Conservation (phyloP, 371 early-diverging fungal genomes). For the Mucor plumbeus region DNA sequence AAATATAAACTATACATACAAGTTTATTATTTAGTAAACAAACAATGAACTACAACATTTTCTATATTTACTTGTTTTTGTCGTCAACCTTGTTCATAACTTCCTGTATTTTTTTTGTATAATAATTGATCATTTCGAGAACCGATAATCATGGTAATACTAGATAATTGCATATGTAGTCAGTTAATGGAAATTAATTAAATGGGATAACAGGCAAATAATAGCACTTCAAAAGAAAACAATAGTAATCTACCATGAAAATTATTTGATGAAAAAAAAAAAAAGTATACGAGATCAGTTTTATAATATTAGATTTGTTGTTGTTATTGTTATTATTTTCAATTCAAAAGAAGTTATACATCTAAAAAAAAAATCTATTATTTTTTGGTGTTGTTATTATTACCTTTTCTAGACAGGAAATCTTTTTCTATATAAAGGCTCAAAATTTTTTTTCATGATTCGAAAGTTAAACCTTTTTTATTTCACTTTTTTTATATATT, state of each 20-base stretch:
- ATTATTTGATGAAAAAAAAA: too few relatives aligned
- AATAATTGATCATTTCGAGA: neutral
- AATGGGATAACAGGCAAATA: neutral
- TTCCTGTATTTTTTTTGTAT: neutral
- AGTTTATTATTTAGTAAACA: neutral
- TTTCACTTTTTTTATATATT: neutral
- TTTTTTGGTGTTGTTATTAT: constrained; percentile 13
- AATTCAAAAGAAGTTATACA: neutral
- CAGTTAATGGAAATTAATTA: neutral
- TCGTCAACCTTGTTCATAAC: neutral
- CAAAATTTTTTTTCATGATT: constrained; percentile 14
- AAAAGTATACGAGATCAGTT: neutral
- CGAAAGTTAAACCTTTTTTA: neutral
- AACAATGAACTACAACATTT: constrained; percentile 5
- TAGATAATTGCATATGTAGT: neutral
- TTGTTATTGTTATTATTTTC: constrained; percentile 19
- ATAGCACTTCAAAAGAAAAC: neutral
- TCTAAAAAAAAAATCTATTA: constrained; percentile 10
- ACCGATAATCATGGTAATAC: neutral
- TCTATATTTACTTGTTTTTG: neutral
- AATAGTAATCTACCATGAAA: too few relatives aligned
- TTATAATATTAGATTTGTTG: neutral
- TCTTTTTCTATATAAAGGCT: constrained; percentile 4
- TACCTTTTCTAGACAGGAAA: constrained; percentile 24
- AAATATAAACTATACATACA: neutral